These are phyloP conservation scores for Gyrodon lividus DNA, from an alignment of 768 basidiomycete genomes.

Conservation along the genomic window DNA sequence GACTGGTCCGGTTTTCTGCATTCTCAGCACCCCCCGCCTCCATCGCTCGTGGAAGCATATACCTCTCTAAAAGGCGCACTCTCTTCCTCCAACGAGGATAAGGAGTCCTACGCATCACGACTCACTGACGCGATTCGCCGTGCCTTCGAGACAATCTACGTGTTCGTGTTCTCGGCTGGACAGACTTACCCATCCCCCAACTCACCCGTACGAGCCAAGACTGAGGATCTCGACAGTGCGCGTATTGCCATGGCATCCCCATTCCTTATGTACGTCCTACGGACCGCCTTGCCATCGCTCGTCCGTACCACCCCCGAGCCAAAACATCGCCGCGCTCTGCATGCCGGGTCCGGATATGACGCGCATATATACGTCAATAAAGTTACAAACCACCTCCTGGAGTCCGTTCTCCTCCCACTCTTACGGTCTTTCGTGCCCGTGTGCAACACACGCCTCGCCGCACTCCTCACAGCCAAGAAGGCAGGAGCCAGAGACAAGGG, in stretches of 20 bases:
- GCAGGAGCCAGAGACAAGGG: not conserved
- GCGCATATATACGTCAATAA: constrained; percentile 7
- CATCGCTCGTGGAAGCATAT: constrained; percentile 25
- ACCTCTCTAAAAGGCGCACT: constrained; percentile 21
- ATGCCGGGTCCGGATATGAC: not conserved
- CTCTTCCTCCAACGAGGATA: constrained; percentile 7
- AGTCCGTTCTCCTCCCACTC: constrained; percentile 19
- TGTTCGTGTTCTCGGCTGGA: constrained; percentile 18
- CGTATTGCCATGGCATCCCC: constrained; percentile 23
- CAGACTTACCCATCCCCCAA: not conserved
- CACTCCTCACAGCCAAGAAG: constrained; percentile 6
- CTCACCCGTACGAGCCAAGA: not conserved
- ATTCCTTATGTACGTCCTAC: constrained; percentile 24
- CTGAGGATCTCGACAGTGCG: constrained; percentile 14
- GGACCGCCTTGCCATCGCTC: constrained; percentile 18
- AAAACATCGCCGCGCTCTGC: constrained; percentile 15
- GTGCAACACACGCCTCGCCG: constrained; percentile 18
- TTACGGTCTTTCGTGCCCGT: constrained; percentile 19
- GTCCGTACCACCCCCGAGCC: constrained; percentile 6
- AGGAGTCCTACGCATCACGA: constrained; percentile 3
- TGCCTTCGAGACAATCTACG: constrained; percentile 14
- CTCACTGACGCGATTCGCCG: constrained; percentile 22
- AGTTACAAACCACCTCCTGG: constrained; percentile 18
- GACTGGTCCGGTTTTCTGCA: constrained; percentile 22
- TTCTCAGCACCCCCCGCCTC: constrained; percentile 17